Evolutionary conservation across 1,284 basidiomycete genomes (phyloP), one percentile per base, ranked within the genome.

Genomic region (Stygiomarasmius scandens): DNA sequence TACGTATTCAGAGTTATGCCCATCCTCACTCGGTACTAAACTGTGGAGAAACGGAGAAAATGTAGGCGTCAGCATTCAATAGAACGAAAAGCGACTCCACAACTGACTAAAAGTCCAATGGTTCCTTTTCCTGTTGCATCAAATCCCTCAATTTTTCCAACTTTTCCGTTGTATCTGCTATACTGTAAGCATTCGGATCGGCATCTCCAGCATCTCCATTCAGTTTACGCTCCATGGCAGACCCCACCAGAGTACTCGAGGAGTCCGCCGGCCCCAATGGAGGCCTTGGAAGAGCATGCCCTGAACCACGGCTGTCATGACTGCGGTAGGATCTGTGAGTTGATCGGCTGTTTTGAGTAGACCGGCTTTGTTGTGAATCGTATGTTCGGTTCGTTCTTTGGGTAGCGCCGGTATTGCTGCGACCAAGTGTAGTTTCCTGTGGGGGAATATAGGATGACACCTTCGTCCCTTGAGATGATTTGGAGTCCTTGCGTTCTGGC

Each of bases 1-100:
- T 11, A 95, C 88, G 62, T 93, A 94, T 71, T 97, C 95, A 3
- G 93, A 95, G 58, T 86, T 86, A 70, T 97, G 95, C 10, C 93
- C 89, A 70, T 97, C 95, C 69, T 93, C 92, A 54, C 84, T 88
- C 1, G 93, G 92, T 29, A 96, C 77, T 56, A 91, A 69, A 64
- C 87, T 89, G 55, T 50, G 58, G 54, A 48, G 58, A 52, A 64
- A 54, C 29, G 48, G n/a, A 55, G 22, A 54, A 48, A n/a, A 27
- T 45, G 27, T 54, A 61, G 54, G 11, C 27, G 23, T 41, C 49
- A 32, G 41, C 52, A 55, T 55, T 44, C 2, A 85, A 91, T 73
- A 65, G 95, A 93, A 95, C 95, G 71, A 90, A 95, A 72, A 94
- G 90, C 49, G 95, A 72, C 56, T 79, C 82, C 56, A 92, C 86